phyloP scores from a whole-genome alignment of 306 rosid species.

The Ormosia semicastrata region DNA sequence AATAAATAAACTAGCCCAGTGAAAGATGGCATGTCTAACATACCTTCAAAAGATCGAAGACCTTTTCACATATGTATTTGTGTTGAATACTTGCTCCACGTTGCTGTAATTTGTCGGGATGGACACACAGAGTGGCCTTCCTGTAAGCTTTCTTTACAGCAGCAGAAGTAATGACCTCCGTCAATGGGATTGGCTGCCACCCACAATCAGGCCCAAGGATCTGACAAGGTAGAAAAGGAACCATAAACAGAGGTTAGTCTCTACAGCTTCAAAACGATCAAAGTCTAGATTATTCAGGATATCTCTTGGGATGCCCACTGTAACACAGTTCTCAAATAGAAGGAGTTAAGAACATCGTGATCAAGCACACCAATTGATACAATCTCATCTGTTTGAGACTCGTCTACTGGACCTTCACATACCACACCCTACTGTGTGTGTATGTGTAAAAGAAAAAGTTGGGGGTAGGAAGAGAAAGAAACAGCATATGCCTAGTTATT shows the following conservation, averaged over 20 bases:
- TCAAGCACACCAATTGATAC: neutral
- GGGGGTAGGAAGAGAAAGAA: neutral
- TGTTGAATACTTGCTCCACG: slow-evolving; percentile 82
- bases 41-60: slow-evolving; percentile 88
- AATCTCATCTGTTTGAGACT: neutral
- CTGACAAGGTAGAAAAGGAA: slow-evolving; percentile 38
- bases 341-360: neutral
- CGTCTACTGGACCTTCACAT: neutral
- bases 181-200: slow-evolving; percentile 82
- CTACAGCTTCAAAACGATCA: neutral
- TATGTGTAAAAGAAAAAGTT: neutral
- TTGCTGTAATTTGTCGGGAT: slow-evolving; percentile 89
- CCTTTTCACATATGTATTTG: slow-evolving; percentile 82
- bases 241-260: neutral
- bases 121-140: slow-evolving; percentile 82
- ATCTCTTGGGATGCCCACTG: neutral
- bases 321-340: slow-evolving; percentile 13
- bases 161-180: slow-evolving; percentile 79
- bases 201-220: slow-evolving; percentile 79
- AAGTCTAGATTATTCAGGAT: neutral
- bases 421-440: neutral
- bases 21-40: slow-evolving; percentile 16
- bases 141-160: slow-evolving; percentile 86
- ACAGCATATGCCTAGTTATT: neutral
- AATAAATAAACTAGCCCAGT: neutral